phyloP scores from a whole-genome alignment of 805 yeast genomes.

The Candida hungchunana region DNA sequence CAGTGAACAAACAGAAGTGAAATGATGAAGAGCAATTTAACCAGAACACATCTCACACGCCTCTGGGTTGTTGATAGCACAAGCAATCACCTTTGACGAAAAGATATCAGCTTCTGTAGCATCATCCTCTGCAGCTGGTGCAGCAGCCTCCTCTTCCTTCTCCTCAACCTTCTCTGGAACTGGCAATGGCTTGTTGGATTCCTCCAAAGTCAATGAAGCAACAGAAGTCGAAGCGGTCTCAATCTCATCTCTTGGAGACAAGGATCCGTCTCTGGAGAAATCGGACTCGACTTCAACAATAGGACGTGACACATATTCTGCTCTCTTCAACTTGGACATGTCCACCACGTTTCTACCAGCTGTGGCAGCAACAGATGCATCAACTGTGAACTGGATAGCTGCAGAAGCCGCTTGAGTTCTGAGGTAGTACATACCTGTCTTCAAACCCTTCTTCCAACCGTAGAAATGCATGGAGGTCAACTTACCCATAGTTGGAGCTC shows the following conservation, averaged over 20 bases:
- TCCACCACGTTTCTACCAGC: constrained; percentile 55
- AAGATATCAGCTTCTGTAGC: constrained; percentile 72
- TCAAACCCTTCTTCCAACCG: constrained; percentile 97
- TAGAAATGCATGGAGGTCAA: constrained; percentile 97
- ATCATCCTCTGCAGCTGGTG: constrained; percentile 28
- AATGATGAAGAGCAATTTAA: constrained; percentile 31
- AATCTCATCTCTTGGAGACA: constrained; percentile 32
- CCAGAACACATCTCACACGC: constrained; percentile 99
- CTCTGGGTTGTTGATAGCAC: constrained; percentile 96
- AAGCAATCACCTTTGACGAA: constrained; percentile 91
- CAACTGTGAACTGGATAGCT: constrained; percentile 84
- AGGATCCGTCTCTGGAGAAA: constrained; percentile 24
- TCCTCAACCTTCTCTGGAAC: constrained; percentile 22
- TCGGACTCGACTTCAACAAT: constrained; percentile 16
- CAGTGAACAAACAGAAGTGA: constrained; percentile 2
- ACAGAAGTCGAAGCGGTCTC: constrained; percentile 32
- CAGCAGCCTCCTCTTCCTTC: constrained; percentile 23
- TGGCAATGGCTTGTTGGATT: constrained; percentile 29
- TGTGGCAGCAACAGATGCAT: constrained; percentile 92
- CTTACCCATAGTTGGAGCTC: constrained; percentile 92
- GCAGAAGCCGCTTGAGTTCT: constrained; percentile 97
- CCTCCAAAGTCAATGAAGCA: constrained; percentile 39
- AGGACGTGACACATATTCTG: constrained; percentile 30
- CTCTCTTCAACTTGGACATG: constrained; percentile 33
- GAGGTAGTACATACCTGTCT: constrained; percentile 97